Evolutionary conservation across 345 rosid species (phyloP), one percentile per base, ranked within the genome.

Genomic region (Salix caprea): DNA sequence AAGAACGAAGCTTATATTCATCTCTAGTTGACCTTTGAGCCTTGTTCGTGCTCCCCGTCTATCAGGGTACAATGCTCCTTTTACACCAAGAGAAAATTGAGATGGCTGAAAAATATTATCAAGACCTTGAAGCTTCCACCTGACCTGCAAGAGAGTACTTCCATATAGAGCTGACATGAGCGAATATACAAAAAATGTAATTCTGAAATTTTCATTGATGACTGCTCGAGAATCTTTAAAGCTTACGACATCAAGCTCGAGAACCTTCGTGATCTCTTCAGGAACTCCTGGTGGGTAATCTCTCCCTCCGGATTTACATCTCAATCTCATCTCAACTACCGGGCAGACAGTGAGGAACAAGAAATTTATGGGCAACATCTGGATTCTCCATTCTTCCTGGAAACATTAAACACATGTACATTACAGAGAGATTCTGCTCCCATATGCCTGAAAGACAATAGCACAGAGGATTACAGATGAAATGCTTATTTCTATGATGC

Each of bases 61-160:
- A 28, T 87, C 91, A 2, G 94, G 88, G 32, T 89, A 93, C 65
- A 95, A 74, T 39, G 84, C 79, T 80, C 99, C 97, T 77, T 84
- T 90, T 7, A 93, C 97, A 54, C 80, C 80, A 10, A 95, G 87
- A 8, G 84, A 80, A 80, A 93, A 93, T 23, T 89, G 86, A 50
- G 93, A 89, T 0, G 94, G 97, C 72, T 90, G 75, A 61, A 88
- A 71, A 71, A 80, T 77, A 74, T 73, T 76, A 75, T 89, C 86
- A 65, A 95, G 97, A 74, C 97, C 97, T 79, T 84, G 70, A 75
- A 95, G 92, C 85, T 90, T 87, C 97, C 99, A 95, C 77, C 97
- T 89, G 71, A 81, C 85, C 96, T 92, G 83, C 76, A 78, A 76
- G 81, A 73, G n/a, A 62, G 74, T 18, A 46, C 52, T 78, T 78